A percentile compares a stretch with the other conserved stretches of the same genome.
These are phyloP conservation scores for Misopates orontium DNA, from an alignment of 257 asterid species.

Conservation along the genomic window DNA sequence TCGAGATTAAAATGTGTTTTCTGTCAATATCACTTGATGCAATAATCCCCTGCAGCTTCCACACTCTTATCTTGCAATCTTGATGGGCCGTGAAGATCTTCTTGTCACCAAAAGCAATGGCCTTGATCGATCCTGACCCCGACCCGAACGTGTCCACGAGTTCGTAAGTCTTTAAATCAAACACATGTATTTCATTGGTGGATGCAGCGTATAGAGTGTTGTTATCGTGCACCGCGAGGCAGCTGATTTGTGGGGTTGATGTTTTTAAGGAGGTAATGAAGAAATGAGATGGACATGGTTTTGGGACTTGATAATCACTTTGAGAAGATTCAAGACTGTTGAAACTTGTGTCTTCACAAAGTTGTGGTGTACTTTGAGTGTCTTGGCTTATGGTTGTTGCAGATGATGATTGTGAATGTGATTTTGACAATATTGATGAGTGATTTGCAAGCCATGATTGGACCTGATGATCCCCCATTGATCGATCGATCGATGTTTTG, in stretches of 20 bases:
- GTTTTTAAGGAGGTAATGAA: constrained; percentile 33
- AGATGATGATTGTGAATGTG: constrained; percentile 33
- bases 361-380: constrained; percentile 39
- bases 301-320: neutral
- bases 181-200: constrained; percentile 38
- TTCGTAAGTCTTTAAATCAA: constrained; percentile 30
- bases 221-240: constrained; percentile 42
- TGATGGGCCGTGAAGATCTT: constrained; percentile 61
- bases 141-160: constrained; percentile 41
- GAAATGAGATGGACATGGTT: constrained; percentile 14
- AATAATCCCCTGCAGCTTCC: constrained; percentile 18
- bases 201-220: constrained; percentile 53
- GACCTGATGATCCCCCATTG: constrained; percentile 53
- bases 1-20: constrained; percentile 39
- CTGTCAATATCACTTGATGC: constrained; percentile 13
- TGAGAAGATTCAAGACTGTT: constrained; percentile 34
- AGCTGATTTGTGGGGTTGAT: constrained; percentile 39
- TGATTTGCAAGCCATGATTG: constrained; percentile 36
- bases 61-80: constrained; percentile 56
- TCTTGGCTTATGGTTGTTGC: constrained; percentile 36
- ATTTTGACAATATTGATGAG: constrained; percentile 16
- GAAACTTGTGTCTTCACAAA: constrained; percentile 45
- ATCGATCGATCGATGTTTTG: neutral
- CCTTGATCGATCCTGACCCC: constrained; percentile 55
- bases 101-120: constrained; percentile 37